Conservation (phyloP, 371 early-diverging fungal species). For the Apophysomyces elegans region DNA sequence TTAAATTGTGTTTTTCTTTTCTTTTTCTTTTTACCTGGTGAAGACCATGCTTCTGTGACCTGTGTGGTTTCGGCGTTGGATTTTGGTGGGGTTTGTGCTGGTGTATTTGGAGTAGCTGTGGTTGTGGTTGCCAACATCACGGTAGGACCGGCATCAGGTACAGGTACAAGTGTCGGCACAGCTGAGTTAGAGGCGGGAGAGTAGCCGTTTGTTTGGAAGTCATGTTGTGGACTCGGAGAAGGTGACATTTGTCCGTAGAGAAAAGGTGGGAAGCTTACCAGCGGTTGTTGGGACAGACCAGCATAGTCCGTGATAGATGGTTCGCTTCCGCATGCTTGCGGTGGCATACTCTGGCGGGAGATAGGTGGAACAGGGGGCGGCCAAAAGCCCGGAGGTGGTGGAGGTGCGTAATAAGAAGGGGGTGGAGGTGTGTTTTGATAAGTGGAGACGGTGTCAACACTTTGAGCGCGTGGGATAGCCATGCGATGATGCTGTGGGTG, state of each 20-base stretch:
- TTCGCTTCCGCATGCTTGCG: conserved; percentile 28
- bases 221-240: conserved; percentile 26
- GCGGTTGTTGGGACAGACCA: background rate
- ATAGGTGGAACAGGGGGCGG: conserved; percentile 2
- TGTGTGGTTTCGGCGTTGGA: conserved; percentile 10
- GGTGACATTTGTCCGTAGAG: conserved; percentile 33
- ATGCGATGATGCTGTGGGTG: conserved; percentile 15
- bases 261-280: conserved; percentile 35
- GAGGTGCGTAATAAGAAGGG: conserved; percentile 21
- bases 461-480: conserved; percentile 37
- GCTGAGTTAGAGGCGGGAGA: conserved; percentile 10
- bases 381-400: conserved; percentile 13
- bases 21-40: conserved; percentile 22
- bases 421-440: conserved; percentile 16
- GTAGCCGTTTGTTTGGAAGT: conserved; percentile 13
- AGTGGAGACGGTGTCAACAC: conserved; percentile 37
- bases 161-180: conserved; percentile 35
- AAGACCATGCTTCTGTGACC: conserved; percentile 20
- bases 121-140: conserved; percentile 36
- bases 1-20: background rate
- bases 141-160: conserved; percentile 54
- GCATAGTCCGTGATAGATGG: background rate
- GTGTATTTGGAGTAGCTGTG: conserved; percentile 4
- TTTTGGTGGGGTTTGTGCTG: conserved; percentile 9
- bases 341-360: conserved; percentile 39